Percentiles rank a stretch among this genome's conserved stretches.
These are phyloP conservation scores for Scedosporium dehoogii DNA, from an alignment of 2,329 filamentous ascomycete species.

Conservation along the genomic window DNA sequence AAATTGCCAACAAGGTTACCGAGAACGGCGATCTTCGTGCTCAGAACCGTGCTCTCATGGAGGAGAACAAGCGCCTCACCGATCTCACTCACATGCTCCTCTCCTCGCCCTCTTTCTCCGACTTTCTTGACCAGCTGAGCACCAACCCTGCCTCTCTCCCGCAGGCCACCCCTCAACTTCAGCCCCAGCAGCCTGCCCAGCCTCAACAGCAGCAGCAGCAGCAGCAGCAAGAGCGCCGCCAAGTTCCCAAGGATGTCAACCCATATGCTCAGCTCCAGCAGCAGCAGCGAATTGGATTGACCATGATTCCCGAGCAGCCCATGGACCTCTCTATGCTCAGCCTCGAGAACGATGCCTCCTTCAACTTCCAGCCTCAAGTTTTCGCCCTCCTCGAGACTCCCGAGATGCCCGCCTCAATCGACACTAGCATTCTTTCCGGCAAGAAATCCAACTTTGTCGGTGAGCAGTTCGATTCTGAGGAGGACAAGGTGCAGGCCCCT, in stretches of 20 bases:
- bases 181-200: conserved; percentile 19
- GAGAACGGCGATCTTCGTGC: conserved; percentile 73
- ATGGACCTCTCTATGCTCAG: conserved; percentile 67
- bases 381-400: conserved; percentile 66
- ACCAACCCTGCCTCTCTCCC: conserved; percentile 41
- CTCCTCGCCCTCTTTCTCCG: conserved; percentile 71
- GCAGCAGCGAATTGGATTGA: conserved; percentile 65
- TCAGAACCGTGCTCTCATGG: conserved; percentile 71
- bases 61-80: conserved; percentile 74
- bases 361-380: conserved; percentile 58
- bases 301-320: conserved; percentile 70
- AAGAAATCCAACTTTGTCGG: conserved; percentile 52
- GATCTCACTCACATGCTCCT: conserved; percentile 75
- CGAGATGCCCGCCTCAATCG: conserved; percentile 50
- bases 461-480: conserved; percentile 30
- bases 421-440: conserved; percentile 56
- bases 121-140: conserved; percentile 64
- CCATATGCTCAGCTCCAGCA: conserved; percentile 47
- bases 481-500: conserved; percentile 48
- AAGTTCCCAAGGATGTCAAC: conserved; percentile 57
- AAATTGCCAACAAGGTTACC: conserved; percentile 73
- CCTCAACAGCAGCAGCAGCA: conserved; percentile 22
- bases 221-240: conserved; percentile 33
- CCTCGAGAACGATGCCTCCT: conserved; percentile 41
- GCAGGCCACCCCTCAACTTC: conserved; percentile 23